A percentile compares a stretch with the other conserved stretches of the same genome.
These are phyloP conservation scores for Phaeosphaeriaceae sp. DNA, from an alignment of 2,329 filamentous ascomycete species.

Conservation along the genomic window DNA sequence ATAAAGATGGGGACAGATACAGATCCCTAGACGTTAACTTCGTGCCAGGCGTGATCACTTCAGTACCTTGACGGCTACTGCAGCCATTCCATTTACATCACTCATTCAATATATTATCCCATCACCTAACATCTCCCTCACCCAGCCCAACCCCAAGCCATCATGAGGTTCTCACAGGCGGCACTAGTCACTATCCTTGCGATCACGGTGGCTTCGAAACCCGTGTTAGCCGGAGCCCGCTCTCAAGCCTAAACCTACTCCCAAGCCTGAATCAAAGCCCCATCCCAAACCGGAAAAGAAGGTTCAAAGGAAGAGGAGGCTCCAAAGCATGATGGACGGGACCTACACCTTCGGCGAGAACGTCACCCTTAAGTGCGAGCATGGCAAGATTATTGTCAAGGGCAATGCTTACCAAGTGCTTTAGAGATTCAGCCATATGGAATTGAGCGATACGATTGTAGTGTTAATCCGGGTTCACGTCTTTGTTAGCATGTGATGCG, in stretches of 20 bases:
- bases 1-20: too few species aligned
- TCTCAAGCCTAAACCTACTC: not conserved
- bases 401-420: not conserved
- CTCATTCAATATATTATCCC: too few species aligned
- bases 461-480: too few species aligned
- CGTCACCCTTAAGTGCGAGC: slow-evolving; percentile 1
- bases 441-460: too few species aligned
- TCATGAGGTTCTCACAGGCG: slow-evolving; percentile 5
- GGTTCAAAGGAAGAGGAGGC: not conserved
- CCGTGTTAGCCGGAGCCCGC: slow-evolving; percentile 1
- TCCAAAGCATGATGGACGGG: not conserved
- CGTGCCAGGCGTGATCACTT: too few species aligned
- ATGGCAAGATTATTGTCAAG: slow-evolving; percentile 5
- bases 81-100: too few species aligned
- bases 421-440: not conserved
- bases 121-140: too few species aligned
- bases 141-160: not conserved
- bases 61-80: too few species aligned
- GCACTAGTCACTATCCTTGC: slow-evolving; percentile 6
- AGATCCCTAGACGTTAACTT: too few species aligned
- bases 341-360: slow-evolving; percentile 7
- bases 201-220: slow-evolving; percentile 7
- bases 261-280: not conserved
- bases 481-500: too few species aligned
- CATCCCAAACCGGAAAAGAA: not conserved